These are phyloP conservation scores for Fistulina hepatica DNA, from an alignment of 1,284 basidiomycete species.

Conservation along the genomic window DNA sequence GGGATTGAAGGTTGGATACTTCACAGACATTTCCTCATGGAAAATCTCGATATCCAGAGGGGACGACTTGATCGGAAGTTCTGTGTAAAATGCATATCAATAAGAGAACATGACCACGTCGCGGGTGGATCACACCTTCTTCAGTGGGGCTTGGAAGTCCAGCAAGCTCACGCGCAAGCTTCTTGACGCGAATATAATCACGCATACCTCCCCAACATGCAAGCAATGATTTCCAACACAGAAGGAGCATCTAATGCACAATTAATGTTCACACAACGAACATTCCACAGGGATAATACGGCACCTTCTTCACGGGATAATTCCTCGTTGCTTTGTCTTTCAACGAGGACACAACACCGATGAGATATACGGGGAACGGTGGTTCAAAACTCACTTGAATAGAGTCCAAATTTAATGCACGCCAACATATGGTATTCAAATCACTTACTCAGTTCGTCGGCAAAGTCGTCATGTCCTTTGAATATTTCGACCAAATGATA, in stretches of 20 bases:
- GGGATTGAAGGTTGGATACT: conserved; percentile 83
- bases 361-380: conserved; percentile 86
- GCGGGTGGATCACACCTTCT: too few species aligned
- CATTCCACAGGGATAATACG: not conserved
- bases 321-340: conserved; percentile 93
- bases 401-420: conserved; percentile 6
- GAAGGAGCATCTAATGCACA: conserved; percentile 65
- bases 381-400: conserved; percentile 85
- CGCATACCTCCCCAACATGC: conserved; percentile 88
- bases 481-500: conserved; percentile 92
- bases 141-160: conserved; percentile 56
- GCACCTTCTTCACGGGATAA: conserved; percentile 91
- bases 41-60: conserved; percentile 85
- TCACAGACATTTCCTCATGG: conserved; percentile 79
- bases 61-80: conserved; percentile 64
- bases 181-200: conserved; percentile 79
- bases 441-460: conserved; percentile 85
- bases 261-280: not conserved
- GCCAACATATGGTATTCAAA: conserved; percentile 11
- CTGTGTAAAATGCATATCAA: conserved; percentile 17
- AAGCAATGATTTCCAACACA: conserved; percentile 92
- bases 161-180: conserved; percentile 73
- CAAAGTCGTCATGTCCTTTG: conserved; percentile 86
- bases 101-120: conserved; percentile 10
- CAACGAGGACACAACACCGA: conserved; percentile 80